Percentiles rank a stretch among this genome's conserved stretches.
Evolutionary conservation across 257 asterid species (phyloP).

Genomic region (Fraxinus anomala): DNA sequence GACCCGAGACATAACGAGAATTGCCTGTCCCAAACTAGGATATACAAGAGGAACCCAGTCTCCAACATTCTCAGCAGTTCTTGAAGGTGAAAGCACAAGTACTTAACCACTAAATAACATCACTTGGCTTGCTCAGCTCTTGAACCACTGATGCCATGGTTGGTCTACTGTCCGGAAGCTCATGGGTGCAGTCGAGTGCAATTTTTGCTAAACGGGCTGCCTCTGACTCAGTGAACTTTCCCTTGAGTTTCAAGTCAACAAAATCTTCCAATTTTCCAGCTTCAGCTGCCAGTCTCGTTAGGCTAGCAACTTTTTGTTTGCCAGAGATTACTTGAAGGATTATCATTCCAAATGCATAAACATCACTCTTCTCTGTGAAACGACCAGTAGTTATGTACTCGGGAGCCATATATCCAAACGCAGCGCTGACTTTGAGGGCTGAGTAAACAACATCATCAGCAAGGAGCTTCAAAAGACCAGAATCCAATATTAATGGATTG

Average conservation of each 20-base stretch:
- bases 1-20: not conserved
- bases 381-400: constrained; percentile 93
- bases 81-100: not conserved
- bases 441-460: constrained; percentile 93
- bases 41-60: not conserved
- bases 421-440: constrained; percentile 93
- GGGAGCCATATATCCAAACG: constrained; percentile 94
- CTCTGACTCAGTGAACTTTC: constrained; percentile 44
- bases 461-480: constrained; percentile 82
- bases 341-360: constrained; percentile 93
- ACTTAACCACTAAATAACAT: constrained; percentile 6
- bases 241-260: constrained; percentile 59
- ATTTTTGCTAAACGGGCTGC: constrained; percentile 53
- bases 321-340: constrained; percentile 87
- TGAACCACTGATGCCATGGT: constrained; percentile 55
- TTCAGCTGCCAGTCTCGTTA: constrained; percentile 67
- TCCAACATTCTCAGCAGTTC: constrained; percentile 3
- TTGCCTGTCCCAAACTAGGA: not conserved
- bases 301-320: constrained; percentile 45
- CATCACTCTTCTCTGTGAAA: constrained; percentile 91
- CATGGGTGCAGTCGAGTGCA: constrained; percentile 72
- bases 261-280: constrained; percentile 55
- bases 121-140: constrained; percentile 35
- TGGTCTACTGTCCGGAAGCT: constrained; percentile 70
- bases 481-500: constrained; percentile 72